phyloP scores from a whole-genome alignment of 129 eudicot species.

The Chrysanthemum makinoi region DNA sequence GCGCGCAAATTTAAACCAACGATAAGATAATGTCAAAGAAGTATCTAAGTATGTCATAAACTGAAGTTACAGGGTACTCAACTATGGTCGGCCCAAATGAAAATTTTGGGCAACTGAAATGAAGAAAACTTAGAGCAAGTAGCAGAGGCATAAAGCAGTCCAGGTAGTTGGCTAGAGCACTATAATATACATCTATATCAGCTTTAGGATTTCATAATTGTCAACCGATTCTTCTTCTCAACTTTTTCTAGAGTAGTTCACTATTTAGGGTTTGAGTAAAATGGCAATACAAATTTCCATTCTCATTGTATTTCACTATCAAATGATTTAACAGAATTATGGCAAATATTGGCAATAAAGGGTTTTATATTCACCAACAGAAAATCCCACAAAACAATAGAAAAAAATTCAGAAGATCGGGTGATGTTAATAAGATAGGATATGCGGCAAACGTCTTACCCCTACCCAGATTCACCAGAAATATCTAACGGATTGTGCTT shows the following conservation, averaged over 20 bases:
- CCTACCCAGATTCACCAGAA: slow-evolving; percentile 2
- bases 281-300: not conserved
- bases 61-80: slow-evolving; percentile 1
- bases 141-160: not conserved
- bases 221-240: not conserved
- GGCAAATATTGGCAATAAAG: not conserved
- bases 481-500: not conserved
- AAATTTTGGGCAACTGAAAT: not conserved
- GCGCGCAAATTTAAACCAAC: no score
- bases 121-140: not conserved
- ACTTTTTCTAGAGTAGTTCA: not conserved
- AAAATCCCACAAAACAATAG: not conserved
- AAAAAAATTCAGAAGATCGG: not conserved
- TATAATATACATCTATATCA: not conserved
- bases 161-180: not conserved
- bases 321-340: not conserved
- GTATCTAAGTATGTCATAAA: not conserved
- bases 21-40: not conserved
- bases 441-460: not conserved
- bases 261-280: not conserved
- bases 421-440: not conserved
- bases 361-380: not conserved
- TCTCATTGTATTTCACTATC: not conserved
- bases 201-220: slow-evolving; percentile 11
- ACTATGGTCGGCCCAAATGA: not conserved